Percentiles rank a stretch among this genome's conserved stretches.
Conservation (phyloP, 805 yeast genomes). For the Wickerhamomyces chambardii region DNA sequence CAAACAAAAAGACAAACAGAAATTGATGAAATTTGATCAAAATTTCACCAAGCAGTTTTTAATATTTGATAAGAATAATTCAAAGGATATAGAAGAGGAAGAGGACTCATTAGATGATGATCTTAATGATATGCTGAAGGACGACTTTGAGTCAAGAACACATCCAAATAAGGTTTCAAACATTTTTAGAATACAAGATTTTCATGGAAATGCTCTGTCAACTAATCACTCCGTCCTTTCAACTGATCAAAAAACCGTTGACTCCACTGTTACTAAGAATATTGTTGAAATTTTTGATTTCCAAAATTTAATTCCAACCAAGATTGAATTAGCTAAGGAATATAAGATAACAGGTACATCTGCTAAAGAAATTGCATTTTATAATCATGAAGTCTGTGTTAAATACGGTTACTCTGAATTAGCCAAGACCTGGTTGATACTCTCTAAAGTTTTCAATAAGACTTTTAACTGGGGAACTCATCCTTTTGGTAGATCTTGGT, state of each 20-base stretch:
- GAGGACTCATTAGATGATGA: conserved; percentile 60
- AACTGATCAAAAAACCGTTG: conserved; percentile 9
- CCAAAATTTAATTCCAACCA: conserved; percentile 64
- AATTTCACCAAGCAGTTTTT: conserved; percentile 30
- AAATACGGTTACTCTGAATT: conserved; percentile 52
- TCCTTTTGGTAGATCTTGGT: conserved; percentile 65
- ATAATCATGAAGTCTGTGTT: conserved; percentile 66
- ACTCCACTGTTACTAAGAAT: conserved; percentile 21
- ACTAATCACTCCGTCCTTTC: conserved; percentile 2
- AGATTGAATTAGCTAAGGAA: conserved; percentile 58
- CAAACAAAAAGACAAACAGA: conserved; percentile 31
- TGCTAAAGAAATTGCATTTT: conserved; percentile 55
- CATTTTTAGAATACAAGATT: conserved; percentile 16
- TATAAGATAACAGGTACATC: conserved; percentile 55
- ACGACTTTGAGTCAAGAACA: conserved; percentile 39
- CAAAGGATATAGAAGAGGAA: conserved; percentile 18
- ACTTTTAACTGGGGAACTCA: conserved; percentile 74
- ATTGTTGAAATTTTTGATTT: conserved; percentile 60
- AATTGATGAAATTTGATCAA: conserved; percentile 41
- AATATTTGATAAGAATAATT: conserved; percentile 5
- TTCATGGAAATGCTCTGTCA: conserved; percentile 1
- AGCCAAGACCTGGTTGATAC: conserved; percentile 67
- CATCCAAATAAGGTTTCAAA: conserved; percentile 35
- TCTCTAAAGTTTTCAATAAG: conserved; percentile 28
- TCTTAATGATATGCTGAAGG: conserved; percentile 55